Conservation (phyloP, 192 early-diverging fungal species). For the Linnemannia exigua region DNA sequence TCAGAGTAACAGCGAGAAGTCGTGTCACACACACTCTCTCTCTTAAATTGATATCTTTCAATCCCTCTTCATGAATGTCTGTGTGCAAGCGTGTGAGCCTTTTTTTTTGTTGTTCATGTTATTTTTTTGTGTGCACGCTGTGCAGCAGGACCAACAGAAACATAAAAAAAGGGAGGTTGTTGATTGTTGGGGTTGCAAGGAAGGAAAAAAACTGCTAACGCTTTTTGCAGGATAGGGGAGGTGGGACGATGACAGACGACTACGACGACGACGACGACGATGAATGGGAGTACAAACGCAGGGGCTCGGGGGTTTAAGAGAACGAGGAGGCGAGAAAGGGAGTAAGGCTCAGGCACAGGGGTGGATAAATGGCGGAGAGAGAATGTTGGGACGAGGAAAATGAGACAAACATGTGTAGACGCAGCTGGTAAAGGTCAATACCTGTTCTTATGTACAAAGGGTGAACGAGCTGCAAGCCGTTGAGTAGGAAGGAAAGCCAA, state of each 20-base stretch:
- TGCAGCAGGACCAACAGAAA: neutral
- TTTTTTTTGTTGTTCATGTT: too few relatives aligned
- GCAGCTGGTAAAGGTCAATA: neutral
- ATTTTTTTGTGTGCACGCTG: too few relatives aligned
- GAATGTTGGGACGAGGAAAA: neutral
- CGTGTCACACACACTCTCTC: too few relatives aligned
- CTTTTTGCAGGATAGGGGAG: constrained; percentile 8
- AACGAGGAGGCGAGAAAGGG: neutral
- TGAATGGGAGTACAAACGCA: constrained; percentile 2
- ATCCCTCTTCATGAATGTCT: too few relatives aligned
- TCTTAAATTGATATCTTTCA: too few relatives aligned
- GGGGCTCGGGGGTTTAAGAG: neutral
- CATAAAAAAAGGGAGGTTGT: neutral
- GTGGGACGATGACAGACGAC: neutral
- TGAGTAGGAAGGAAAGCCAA: neutral
- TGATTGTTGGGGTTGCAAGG: neutral
- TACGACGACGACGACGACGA: neutral
- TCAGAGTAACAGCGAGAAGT: neutral
- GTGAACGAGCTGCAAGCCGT: neutral
- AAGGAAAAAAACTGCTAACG: constrained; percentile 8
- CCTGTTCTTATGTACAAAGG: constrained; percentile 1
- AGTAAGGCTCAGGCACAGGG: neutral
- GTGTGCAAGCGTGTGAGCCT: too few relatives aligned
- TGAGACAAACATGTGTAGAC: neutral
- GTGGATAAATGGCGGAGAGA: neutral